Conservation (phyloP, 2,329 filamentous ascomycete species). For the Metarhizium sp. region DNA sequence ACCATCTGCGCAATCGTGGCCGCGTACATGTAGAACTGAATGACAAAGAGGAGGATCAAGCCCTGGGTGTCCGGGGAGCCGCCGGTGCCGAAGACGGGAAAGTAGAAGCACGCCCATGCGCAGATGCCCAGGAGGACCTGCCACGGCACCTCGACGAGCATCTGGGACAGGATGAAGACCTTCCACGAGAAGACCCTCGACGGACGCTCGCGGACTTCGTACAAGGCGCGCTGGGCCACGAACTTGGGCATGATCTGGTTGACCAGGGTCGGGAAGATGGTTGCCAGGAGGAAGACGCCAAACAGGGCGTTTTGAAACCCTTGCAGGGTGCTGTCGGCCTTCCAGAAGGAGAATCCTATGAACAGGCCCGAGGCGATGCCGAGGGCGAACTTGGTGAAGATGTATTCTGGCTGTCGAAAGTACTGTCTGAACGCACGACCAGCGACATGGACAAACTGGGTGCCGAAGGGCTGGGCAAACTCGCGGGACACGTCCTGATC, state of each 20-base stretch:
- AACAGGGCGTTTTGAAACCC: slow-evolving; percentile 66
- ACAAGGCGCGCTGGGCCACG: slow-evolving; percentile 22
- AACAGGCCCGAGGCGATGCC: too few relatives aligned
- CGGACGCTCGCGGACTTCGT: slow-evolving; percentile 27
- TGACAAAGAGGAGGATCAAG: neutral
- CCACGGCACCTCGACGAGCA: slow-evolving; percentile 8
- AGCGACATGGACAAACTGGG: too few relatives aligned
- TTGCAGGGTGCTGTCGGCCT: slow-evolving; percentile 38
- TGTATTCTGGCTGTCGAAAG: too few relatives aligned
- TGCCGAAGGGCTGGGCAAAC: slow-evolving; percentile 68
- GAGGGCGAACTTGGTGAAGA: too few relatives aligned
- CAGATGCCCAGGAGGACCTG: slow-evolving; percentile 14
- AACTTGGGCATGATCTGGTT: slow-evolving; percentile 65
- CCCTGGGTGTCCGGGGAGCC: neutral
- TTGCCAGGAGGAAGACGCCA: slow-evolving; percentile 60
- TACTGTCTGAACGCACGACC: too few relatives aligned
- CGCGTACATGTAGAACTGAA: neutral
- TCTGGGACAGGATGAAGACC: slow-evolving; percentile 54
- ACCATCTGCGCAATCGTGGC: too few relatives aligned
- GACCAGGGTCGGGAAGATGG: slow-evolving; percentile 48
- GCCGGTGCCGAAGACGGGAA: neutral
- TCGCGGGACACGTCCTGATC: slow-evolving; percentile 62
- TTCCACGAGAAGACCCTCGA: slow-evolving; percentile 61
- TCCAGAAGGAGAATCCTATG: too few relatives aligned
- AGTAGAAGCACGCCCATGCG: neutral